Conservation (phyloP, 2,329 filamentous ascomycete species). For the Hypoxylon rubiginosum region DNA sequence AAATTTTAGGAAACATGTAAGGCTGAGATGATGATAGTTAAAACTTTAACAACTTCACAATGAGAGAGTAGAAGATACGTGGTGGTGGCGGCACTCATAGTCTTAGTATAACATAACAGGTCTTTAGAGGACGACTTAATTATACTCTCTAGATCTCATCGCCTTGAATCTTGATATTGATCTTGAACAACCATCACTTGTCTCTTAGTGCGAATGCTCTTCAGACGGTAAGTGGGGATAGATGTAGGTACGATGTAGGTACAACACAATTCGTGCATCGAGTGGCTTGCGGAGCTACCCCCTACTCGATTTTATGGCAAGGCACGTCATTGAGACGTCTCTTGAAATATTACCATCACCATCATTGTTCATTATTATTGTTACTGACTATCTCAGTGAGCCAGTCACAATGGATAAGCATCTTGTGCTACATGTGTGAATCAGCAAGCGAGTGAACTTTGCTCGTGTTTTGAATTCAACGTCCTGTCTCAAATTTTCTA, state of each 20-base stretch:
- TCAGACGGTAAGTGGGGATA: neutral
- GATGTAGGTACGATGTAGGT: neutral
- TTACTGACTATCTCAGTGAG: neutral
- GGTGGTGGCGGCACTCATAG: neutral
- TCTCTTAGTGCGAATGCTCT: too few relatives aligned
- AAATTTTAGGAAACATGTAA: too few relatives aligned
- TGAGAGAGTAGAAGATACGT: neutral
- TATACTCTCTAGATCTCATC: neutral
- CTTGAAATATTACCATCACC: neutral
- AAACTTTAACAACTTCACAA: too few relatives aligned
- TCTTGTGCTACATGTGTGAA: neutral
- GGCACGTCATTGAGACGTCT: neutral
- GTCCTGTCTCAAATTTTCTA: neutral
- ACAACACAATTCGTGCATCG: neutral
- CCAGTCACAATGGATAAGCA: neutral
- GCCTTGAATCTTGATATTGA: too few relatives aligned
- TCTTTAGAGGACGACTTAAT: constrained; percentile 7
- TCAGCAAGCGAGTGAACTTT: neutral
- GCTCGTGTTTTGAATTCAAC: neutral
- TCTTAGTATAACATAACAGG: neutral
- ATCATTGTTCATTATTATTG: neutral
- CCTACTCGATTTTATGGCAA: neutral
- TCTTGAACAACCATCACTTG: too few relatives aligned
- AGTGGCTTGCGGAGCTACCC: neutral
- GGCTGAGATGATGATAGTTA: too few relatives aligned